Evolutionary conservation across 306 rosid genomes (phyloP).

Genomic region (Herpetospermum pedunculosum): DNA sequence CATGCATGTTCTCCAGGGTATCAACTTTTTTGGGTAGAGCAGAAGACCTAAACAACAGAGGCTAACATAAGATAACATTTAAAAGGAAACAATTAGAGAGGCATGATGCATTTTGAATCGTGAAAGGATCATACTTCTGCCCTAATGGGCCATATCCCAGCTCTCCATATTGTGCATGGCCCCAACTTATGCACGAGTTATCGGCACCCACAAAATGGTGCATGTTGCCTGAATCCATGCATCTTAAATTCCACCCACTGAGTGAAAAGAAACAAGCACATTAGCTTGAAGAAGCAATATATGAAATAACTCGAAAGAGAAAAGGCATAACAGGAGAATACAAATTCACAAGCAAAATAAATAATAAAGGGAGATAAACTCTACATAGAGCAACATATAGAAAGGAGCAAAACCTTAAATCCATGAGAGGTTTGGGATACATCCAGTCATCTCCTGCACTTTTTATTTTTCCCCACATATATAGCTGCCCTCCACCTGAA

Average conservation of each 20-base stretch:
- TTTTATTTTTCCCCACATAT: conserved; percentile 97
- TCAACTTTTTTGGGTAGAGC: conserved; percentile 92
- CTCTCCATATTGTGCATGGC: conserved; percentile 94
- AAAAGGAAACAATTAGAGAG: background rate
- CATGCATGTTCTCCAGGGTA: conserved; percentile 87
- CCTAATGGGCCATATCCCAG: conserved; percentile 93
- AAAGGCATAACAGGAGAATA: background rate
- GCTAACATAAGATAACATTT: conserved; percentile 3
- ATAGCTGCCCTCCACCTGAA: conserved; percentile 91
- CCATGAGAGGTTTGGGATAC: conserved; percentile 98
- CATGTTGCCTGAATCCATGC: conserved; percentile 98
- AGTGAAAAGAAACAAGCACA: background rate
- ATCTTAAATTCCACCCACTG: conserved; percentile 93
- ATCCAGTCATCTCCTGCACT: conserved; percentile 95
- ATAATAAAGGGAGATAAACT: background rate
- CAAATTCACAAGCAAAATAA: background rate
- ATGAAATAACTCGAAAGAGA: background rate
- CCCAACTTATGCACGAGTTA: conserved; percentile 97
- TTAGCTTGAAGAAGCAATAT: background rate
- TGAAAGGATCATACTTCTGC: conserved; percentile 61
- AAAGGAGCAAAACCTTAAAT: conserved; percentile 59
- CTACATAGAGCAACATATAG: background rate
- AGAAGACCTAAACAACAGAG: conserved; percentile 53
- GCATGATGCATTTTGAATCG: background rate
- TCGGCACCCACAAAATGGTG: conserved; percentile 99